Percentiles rank a stretch among this genome's conserved stretches.
phyloP scores from a whole-genome alignment of 306 rosid genomes.

The Prosopis cineraria region DNA sequence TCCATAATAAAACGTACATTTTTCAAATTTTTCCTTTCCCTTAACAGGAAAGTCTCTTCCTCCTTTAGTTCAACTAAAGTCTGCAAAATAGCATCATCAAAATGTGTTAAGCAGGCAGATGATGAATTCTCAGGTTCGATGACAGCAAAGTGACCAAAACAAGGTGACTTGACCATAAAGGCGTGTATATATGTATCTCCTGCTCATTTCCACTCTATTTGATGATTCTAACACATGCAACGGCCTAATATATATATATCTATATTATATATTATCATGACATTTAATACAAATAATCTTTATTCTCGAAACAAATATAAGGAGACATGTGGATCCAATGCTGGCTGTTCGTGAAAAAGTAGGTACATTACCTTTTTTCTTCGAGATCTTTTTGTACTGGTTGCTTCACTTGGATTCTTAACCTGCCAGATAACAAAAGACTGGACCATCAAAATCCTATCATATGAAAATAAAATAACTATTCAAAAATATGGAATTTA shows the following conservation, averaged over 20 bases:
- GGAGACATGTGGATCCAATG: slow-evolving; percentile 7
- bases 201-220: background rate
- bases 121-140: background rate
- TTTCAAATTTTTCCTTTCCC: slow-evolving; percentile 70
- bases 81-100: slow-evolving; percentile 48
- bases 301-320: slow-evolving; percentile 12
- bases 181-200: background rate
- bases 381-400: slow-evolving; percentile 59
- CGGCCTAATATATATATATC: background rate
- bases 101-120: slow-evolving; percentile 21
- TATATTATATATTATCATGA: background rate
- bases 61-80: slow-evolving; percentile 80
- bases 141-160: background rate
- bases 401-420: slow-evolving; percentile 45
- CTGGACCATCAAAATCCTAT: background rate
- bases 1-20: slow-evolving; percentile 49
- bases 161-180: background rate
- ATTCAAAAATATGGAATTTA: background rate
- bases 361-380: slow-evolving; percentile 65
- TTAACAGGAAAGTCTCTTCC: slow-evolving; percentile 69
- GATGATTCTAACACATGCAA: background rate
- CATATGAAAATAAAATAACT: background rate
- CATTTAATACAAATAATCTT: slow-evolving; percentile 3
- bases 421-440: slow-evolving; percentile 46
- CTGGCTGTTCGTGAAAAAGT: background rate